A percentile compares a stretch with the other conserved stretches of the same genome.
Evolutionary conservation across 148 eudicot species (phyloP).

Genomic region (Talinum fruticosum): DNA sequence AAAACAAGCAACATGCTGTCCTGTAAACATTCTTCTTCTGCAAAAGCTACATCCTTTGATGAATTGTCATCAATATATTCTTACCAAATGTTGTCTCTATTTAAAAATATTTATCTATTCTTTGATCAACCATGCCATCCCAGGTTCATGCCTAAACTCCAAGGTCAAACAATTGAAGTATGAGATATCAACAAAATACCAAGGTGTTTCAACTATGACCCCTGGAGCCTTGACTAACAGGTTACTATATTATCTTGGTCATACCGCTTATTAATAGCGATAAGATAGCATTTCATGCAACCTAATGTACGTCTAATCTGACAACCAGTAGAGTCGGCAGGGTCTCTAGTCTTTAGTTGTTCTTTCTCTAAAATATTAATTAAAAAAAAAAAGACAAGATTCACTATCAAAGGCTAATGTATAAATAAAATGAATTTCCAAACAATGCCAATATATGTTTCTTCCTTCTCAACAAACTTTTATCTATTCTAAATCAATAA

Average conservation of each 20-base stretch:
- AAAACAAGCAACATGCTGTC: neutral
- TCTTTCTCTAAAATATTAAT: neutral
- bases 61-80: neutral
- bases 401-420: neutral
- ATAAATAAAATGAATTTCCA: neutral
- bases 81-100: neutral
- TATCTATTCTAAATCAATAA: neutral
- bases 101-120: neutral
- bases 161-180: neutral
- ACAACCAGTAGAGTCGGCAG: neutral
- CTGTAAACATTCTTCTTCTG: neutral
- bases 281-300: neutral
- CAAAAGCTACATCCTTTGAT: neutral
- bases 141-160: neutral
- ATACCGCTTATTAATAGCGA: neutral
- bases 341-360: neutral
- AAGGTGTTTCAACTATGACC: neutral
- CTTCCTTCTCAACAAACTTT: neutral
- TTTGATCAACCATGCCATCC: neutral
- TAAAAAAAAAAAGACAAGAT: no score
- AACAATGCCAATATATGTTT: neutral
- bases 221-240: neutral
- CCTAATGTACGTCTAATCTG: neutral
- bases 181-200: neutral
- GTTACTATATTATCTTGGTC: neutral